Conservation (phyloP, 2,329 filamentous ascomycete species). For the Proliferodiscus dingleyae region DNA sequence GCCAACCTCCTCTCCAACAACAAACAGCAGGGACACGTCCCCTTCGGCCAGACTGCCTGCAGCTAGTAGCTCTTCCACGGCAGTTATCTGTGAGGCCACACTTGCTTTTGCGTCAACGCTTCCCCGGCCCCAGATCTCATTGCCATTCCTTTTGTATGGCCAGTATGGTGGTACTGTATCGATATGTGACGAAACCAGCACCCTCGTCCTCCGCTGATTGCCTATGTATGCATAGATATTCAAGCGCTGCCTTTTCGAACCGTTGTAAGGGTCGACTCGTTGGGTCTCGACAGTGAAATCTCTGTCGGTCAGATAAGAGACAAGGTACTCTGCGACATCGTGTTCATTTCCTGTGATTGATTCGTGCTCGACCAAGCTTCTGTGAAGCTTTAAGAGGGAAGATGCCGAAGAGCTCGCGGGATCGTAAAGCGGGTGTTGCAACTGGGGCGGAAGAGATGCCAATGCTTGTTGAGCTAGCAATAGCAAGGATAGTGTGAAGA, state of each 20-base stretch:
- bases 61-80: slow-evolving; percentile 51
- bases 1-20: slow-evolving; percentile 76
- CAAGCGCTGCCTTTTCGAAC: slow-evolving; percentile 26
- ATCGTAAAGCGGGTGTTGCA: background rate
- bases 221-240: slow-evolving; percentile 61
- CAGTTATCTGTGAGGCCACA: slow-evolving; percentile 69
- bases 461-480: background rate
- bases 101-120: slow-evolving; percentile 67
- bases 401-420: background rate
- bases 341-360: slow-evolving; percentile 60
- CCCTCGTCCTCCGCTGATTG: slow-evolving; percentile 42
- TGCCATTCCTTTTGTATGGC: slow-evolving; percentile 33
- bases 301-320: slow-evolving; percentile 48
- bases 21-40: slow-evolving; percentile 58
- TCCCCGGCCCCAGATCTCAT: slow-evolving; percentile 65
- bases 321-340: slow-evolving; percentile 53
- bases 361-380: slow-evolving; percentile 55
- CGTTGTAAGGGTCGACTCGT: slow-evolving; percentile 30
- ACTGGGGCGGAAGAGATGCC: background rate
- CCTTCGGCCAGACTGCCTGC: slow-evolving; percentile 37
- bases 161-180: slow-evolving; percentile 54
- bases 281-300: slow-evolving; percentile 62
- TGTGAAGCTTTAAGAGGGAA: slow-evolving; percentile 54
- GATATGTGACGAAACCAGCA: slow-evolving; percentile 59
- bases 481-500: background rate